Evolutionary conservation across 2,329 filamentous ascomycete species (phyloP), one percentile per base, ranked within the genome.

Genomic region (Pestalotiopsis sp.): DNA sequence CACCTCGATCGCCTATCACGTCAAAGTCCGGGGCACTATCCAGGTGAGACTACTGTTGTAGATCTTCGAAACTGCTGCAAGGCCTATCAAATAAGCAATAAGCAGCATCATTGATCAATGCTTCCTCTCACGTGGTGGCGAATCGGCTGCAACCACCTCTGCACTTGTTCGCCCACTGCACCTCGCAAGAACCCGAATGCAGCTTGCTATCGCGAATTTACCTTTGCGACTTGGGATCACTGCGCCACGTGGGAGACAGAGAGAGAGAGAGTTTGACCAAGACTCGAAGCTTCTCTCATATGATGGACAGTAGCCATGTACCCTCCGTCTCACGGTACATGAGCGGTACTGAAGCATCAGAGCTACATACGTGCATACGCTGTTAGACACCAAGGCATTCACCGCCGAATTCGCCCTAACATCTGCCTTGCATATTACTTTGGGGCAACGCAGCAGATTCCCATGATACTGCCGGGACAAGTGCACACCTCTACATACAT

Each of bases 181-280:
- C 26, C 58, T 61, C 35, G 22, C 11, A 38, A 22, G 58, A 11
- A 61, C n/a, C n/a, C 57, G 26, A 22, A 30, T 39, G 26, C 58
- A 40, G 58, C 58, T 40, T 61, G 44, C 56, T 26, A 58, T 58
- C 44, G 44, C 44, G 14, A 22, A 26, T 58, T 26, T 26, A 14
- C 10, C 56, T 26, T 58, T 3, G 30, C 22, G 30, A 38, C 58
- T 61, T 40, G 26, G 35, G 58, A 61, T 61, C 58, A 22, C 20
- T 44, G 35, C 60, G 60, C 60, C 60, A 63, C 60, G 60, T 63
- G 60, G 60, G 52, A 17, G 60, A 24, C 4, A 38, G 13, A 63
- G 24, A 39, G 60, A 17, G 9, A 38, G 13, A 63, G 24, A 39
- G 60, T 63, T 63, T 63, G 26, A 35, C 26, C n/a, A 39, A n/a